Evolutionary conservation across 2,329 filamentous ascomycete genomes (phyloP).

Genomic region (Pezicula radicicola): DNA sequence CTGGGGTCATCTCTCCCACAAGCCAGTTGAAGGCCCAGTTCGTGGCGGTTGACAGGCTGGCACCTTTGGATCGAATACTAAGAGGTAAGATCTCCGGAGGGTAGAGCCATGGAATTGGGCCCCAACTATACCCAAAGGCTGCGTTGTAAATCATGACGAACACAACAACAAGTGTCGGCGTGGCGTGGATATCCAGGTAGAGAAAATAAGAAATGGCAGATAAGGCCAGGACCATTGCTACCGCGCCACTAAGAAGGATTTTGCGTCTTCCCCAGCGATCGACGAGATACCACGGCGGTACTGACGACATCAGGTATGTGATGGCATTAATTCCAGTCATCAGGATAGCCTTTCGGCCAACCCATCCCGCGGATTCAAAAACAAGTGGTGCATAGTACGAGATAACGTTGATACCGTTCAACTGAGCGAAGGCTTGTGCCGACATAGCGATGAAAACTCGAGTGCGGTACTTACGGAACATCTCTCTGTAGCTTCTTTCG

Average conservation of each 20-base stretch:
- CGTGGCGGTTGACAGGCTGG: slow-evolving; percentile 89
- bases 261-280: slow-evolving; percentile 86
- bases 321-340: slow-evolving; percentile 97
- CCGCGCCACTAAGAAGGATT: slow-evolving; percentile 84
- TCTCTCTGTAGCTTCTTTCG: slow-evolving; percentile 85
- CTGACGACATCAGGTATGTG: slow-evolving; percentile 86
- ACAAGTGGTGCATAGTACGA: slow-evolving; percentile 97
- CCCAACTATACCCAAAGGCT: slow-evolving; percentile 96
- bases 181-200: slow-evolving; percentile 75
- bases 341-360: slow-evolving; percentile 82
- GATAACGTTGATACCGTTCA: slow-evolving; percentile 99
- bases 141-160: slow-evolving; percentile 99
- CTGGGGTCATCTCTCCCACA: slow-evolving; percentile 90
- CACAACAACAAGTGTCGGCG: slow-evolving; percentile 81
- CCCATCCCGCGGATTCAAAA: slow-evolving; percentile 96
- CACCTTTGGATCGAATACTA: slow-evolving; percentile 95
- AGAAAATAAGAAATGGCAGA: slow-evolving; percentile 94
- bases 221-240: slow-evolving; percentile 85
- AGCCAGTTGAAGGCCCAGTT: slow-evolving; percentile 99
- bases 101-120: slow-evolving; percentile 96
- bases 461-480: slow-evolving; percentile 90
- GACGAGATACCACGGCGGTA: slow-evolving; percentile 96
- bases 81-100: slow-evolving; percentile 97
- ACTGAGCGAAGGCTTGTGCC: slow-evolving; percentile 88
- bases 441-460: slow-evolving; percentile 99